Evolutionary conservation across 495 filamentous ascomycete species (phyloP).

Genomic region (Lasiosphaeriaceae sp.): DNA sequence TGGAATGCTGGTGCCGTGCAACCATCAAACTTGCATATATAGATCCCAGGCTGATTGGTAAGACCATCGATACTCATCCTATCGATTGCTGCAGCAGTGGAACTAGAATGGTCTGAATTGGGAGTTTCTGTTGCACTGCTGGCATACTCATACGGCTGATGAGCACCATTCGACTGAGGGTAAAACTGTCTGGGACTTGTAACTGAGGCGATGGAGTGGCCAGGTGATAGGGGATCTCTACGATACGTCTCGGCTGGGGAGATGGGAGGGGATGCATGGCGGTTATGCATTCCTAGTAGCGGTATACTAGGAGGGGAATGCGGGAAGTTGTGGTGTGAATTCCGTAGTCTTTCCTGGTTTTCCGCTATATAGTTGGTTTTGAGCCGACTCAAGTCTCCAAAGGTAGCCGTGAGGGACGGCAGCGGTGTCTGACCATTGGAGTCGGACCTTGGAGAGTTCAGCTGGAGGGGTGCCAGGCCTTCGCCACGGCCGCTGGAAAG

Average conservation of each 20-base stretch:
- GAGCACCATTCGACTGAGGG: slow-evolving; percentile 11
- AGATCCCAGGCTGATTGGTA: slow-evolving; percentile 31
- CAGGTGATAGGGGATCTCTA: slow-evolving; percentile 21
- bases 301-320: slow-evolving; percentile 23
- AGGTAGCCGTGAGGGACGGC: slow-evolving; percentile 42
- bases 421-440: slow-evolving; percentile 36
- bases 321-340: slow-evolving; percentile 14
- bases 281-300: slow-evolving; percentile 15
- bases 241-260: slow-evolving; percentile 29
- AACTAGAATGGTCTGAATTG: slow-evolving; percentile 27
- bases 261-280: slow-evolving; percentile 34
- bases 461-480: slow-evolving; percentile 46
- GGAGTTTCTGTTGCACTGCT: slow-evolving; percentile 29
- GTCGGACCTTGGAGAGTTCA: slow-evolving; percentile 42
- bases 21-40: slow-evolving; percentile 38
- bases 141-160: slow-evolving; percentile 17
- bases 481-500: slow-evolving; percentile 33
- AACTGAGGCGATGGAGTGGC: not conserved
- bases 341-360: slow-evolving; percentile 29
- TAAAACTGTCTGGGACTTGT: slow-evolving; percentile 15
- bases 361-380: slow-evolving; percentile 57
- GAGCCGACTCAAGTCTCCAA: slow-evolving; percentile 49
- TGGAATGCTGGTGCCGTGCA: slow-evolving; percentile 87
- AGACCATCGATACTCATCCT: slow-evolving; percentile 50
- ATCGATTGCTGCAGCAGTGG: slow-evolving; percentile 38